Base-by-base conservation (phyloP, 2,329 filamentous ascomycete species). In the Acrodontium crateriforme region DNA sequence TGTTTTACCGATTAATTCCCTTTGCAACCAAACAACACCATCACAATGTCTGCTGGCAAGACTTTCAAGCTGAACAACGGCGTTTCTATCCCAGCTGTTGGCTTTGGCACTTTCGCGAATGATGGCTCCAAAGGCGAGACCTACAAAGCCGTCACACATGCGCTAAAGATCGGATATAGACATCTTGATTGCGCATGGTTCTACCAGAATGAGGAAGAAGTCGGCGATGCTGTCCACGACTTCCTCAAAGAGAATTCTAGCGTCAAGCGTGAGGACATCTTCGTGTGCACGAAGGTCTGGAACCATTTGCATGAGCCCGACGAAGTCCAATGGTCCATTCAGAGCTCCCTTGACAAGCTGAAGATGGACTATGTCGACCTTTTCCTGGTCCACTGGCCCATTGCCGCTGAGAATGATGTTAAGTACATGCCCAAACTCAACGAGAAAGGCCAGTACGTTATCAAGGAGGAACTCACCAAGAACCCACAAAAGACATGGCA, bases 41-140 rank as follows among this genome's bases (percentile, higher is more conserved):
- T n/a, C n/a, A n/a, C n/a, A n/a, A 74, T 75, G 70, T 74, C 71
- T 47, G 56, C 59, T 46, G 65, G 55, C 40, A 56, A 57, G 46
- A 59, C 56, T 24, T 69, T 62, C 54, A 66, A 53, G 38, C 58
- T 71, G 28, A 63, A 54, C 58, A 71, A 69, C 46, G 67, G 66
- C 41, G 66, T 75, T 34, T 62, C 61, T 47, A 70, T 76, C 40
- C 72, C 72, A 35, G 70, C 61, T 25, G 55, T 76, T 17, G 72
- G 72, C 15, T 76, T 77, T 43, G 72, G 72, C 41, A 76, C 72
- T 41, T 76, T 74, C 45, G 67, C 70, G 50, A 78, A 67, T 51
- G 74, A 80, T 3, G 70, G 74, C 2, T 50, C 50, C 15, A 73
- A 80, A 45, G 73, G 59, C 5, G 56, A 56, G 2, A 63, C 71